Conservation (phyloP, 2,329 filamentous ascomycete genomes). For the Paradendryphiella salina region DNA sequence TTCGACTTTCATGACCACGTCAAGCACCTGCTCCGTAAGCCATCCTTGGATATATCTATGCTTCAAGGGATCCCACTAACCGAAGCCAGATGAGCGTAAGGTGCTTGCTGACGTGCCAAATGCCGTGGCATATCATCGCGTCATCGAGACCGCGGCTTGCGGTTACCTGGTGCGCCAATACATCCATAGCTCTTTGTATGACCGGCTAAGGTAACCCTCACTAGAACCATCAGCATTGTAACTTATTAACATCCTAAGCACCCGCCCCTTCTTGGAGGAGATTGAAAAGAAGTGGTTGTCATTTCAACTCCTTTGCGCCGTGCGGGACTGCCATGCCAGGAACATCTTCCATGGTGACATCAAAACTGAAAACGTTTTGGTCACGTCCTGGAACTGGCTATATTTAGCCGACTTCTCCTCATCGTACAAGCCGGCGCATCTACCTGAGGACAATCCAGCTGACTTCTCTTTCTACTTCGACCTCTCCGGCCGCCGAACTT, state of each 20-base stretch:
- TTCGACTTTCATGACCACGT: conserved; percentile 81
- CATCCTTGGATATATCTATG: neutral
- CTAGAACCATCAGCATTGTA: neutral
- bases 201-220: conserved; percentile 68
- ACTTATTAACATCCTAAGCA: conserved; percentile 59
- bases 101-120: conserved; percentile 83
- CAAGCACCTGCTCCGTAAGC: conserved; percentile 72
- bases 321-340: conserved; percentile 86
- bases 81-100: conserved; percentile 70
- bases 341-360: conserved; percentile 97
- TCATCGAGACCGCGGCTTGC: conserved; percentile 87
- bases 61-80: neutral
- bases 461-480: conserved; percentile 99
- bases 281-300: conserved; percentile 99
- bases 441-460: conserved; percentile 94
- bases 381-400: conserved; percentile 99
- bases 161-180: conserved; percentile 94
- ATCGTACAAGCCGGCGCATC: conserved; percentile 87
- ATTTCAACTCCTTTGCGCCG: conserved; percentile 88
- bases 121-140: conserved; percentile 83
- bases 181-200: conserved; percentile 94
- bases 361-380: conserved; percentile 94
- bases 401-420: conserved; percentile 98
- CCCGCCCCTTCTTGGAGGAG: conserved; percentile 91
- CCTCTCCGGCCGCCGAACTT: conserved; percentile 85